Conservation (phyloP, 129 eudicot species). For the Chrysanthemum makinoi region DNA sequence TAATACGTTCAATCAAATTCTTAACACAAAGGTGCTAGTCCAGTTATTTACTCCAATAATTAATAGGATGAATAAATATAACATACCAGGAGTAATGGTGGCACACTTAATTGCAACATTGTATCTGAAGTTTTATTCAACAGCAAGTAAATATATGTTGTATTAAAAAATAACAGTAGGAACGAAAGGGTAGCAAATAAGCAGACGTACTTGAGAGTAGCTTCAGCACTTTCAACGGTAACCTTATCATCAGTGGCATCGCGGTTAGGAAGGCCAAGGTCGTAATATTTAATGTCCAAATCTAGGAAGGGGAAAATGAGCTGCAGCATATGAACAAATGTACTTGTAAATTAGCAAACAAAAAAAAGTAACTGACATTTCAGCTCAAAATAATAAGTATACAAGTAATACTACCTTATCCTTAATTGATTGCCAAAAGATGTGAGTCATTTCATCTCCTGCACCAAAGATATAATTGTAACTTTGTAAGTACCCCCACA, state of each 20-base stretch:
- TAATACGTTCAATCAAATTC: constrained; percentile 4
- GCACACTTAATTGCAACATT: constrained; percentile 99
- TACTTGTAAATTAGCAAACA: not conserved
- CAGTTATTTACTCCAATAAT: not conserved
- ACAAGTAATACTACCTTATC: constrained; percentile 76
- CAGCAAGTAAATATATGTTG: not conserved
- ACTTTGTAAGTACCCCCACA: not conserved
- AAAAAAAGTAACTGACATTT: not conserved
- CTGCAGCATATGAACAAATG: constrained; percentile 35
- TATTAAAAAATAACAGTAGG: not conserved
- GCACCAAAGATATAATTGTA: constrained; percentile 26
- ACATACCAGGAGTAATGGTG: constrained; percentile 91
- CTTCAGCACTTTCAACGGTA: constrained; percentile 90
- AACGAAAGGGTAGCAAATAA: not conserved
- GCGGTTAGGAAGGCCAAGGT: constrained; percentile 94
- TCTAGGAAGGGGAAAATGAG: constrained; percentile 89
- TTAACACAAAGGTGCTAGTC: not conserved
- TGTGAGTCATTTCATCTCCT: constrained; percentile 98
- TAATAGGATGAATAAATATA: not conserved
- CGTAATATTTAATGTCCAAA: constrained; percentile 85
- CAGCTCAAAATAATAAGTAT: not conserved
- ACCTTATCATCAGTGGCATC: constrained; percentile 95
- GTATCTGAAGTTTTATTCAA: constrained; percentile 50
- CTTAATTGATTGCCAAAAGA: constrained; percentile 82
- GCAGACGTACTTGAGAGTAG: constrained; percentile 75